Base-by-base conservation (phyloP, 345 rosid species). In the Aurinia saxatilis region DNA sequence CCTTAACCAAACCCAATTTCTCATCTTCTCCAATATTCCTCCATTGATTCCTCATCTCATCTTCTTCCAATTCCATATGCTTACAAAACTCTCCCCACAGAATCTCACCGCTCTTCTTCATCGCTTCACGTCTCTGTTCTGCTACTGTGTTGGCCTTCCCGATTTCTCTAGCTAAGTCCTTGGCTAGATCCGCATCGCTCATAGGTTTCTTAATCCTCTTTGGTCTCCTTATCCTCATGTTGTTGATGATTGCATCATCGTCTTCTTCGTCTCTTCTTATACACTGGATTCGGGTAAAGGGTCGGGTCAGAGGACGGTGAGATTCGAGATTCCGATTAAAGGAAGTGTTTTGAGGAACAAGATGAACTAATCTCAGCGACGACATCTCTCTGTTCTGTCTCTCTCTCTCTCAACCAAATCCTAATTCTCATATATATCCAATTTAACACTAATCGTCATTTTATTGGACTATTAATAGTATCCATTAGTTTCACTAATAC, bases 71-170 rank as follows among this genome's bases (percentile, higher is more conserved):
- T 29, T 45, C 75, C 73, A 79, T 49, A 64, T 70, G 66, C 31
- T 63, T 50, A 72, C 92, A 84, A 7, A 88, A 56, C 84, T 88
- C 93, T 4, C 58, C 30, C 82, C 86, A 86, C 10, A 91, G 71
- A 60, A 91, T 49, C 58, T 80, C 84, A 17, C 67, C 74, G 77
- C 92, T 84, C 71, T 81, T 84, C 77, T 68, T 75, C 95, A 91
- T 74, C 62, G 96, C 98, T 50, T 84, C 88, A 40, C 81, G 71
- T 42, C 78, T 81, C 59, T 79, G 87, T 54, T 57, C 70, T 53
- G 66, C 27, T 8, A 75, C 79, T 72, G 81, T 60, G 46, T 75
- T 82, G 17, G 80, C 78, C 69, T 74, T 84, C 18, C 81, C 82
- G 57, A 82, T 77, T 37, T 80, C 79, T 39, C 79, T 29, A 0